phyloP scores from a whole-genome alignment of 768 basidiomycete genomes.

The Arthromyces matolae region DNA sequence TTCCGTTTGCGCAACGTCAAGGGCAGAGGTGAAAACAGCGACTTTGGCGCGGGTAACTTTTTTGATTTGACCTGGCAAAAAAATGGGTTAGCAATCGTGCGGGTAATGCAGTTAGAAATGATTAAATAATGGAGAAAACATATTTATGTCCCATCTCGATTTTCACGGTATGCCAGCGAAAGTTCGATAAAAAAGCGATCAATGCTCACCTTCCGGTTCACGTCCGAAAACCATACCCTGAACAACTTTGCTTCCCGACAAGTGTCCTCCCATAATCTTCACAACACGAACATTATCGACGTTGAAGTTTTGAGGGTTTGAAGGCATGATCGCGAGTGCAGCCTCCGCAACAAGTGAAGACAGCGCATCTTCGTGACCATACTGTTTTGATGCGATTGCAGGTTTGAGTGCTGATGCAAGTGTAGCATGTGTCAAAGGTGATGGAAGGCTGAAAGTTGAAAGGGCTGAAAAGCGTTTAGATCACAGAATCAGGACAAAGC shows the following conservation, averaged over 20 bases:
- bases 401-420: conserved; percentile 81
- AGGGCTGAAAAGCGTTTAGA: conserved; percentile 57
- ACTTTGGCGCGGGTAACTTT: conserved; percentile 87
- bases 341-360: conserved; percentile 89
- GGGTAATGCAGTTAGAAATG: no score
- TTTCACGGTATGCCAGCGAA: no score
- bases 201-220: conserved; percentile 79
- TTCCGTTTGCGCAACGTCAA: conserved; percentile 95
- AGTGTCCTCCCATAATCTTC: conserved; percentile 94
- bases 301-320: conserved; percentile 88
- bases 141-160: no score
- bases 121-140: no score
- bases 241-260: conserved; percentile 83
- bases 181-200: background rate
- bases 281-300: conserved; percentile 98
- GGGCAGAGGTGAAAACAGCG: conserved; percentile 88
- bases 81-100: background rate
- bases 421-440: conserved; percentile 64
- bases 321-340: conserved; percentile 86
- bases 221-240: conserved; percentile 98
- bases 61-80: conserved; percentile 64
- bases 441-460: conserved; percentile 64
- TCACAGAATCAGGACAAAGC: conserved; percentile 11
- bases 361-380: conserved; percentile 85
- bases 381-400: conserved; percentile 95